phyloP scores from a whole-genome alignment of 331 rosid species.

The Rhamnella rubrinervis region DNA sequence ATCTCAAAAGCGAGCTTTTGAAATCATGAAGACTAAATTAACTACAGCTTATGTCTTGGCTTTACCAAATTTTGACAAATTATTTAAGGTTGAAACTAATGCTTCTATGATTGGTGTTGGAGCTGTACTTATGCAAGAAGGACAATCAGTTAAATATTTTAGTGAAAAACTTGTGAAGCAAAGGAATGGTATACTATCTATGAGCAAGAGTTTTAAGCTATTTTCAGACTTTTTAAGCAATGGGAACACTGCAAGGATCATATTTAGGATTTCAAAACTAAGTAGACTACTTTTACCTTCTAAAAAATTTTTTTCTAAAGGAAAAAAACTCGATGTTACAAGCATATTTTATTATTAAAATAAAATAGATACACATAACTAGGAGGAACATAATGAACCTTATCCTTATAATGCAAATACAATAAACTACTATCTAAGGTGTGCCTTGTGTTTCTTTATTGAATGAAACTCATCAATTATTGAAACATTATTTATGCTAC shows the following conservation, averaged over 20 bases:
- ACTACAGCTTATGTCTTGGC: neutral
- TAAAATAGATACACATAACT: too few species aligned
- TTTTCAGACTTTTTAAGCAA: neutral
- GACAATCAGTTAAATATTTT: neutral
- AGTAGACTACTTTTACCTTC: too few species aligned
- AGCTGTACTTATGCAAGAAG: neutral
- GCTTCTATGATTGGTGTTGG: neutral
- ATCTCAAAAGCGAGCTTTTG: neutral
- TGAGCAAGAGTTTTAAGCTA: neutral
- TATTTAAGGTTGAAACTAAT: neutral
- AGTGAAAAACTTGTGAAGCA: neutral
- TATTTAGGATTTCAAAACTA: neutral
- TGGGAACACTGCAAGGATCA: neutral
- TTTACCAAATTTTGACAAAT: too few species aligned
- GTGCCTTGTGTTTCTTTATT: too few species aligned
- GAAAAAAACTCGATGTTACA: too few species aligned
- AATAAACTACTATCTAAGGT: too few species aligned
- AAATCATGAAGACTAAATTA: neutral
- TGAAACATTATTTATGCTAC: too few species aligned
- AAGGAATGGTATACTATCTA: neutral
- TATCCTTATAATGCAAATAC: too few species aligned
- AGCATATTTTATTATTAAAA: too few species aligned
- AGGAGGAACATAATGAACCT: too few species aligned
- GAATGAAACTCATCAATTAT: too few species aligned
- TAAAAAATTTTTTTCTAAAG: too few species aligned